phyloP scores from a whole-genome alignment of 805 yeast species.

The Candida mattraensis region DNA sequence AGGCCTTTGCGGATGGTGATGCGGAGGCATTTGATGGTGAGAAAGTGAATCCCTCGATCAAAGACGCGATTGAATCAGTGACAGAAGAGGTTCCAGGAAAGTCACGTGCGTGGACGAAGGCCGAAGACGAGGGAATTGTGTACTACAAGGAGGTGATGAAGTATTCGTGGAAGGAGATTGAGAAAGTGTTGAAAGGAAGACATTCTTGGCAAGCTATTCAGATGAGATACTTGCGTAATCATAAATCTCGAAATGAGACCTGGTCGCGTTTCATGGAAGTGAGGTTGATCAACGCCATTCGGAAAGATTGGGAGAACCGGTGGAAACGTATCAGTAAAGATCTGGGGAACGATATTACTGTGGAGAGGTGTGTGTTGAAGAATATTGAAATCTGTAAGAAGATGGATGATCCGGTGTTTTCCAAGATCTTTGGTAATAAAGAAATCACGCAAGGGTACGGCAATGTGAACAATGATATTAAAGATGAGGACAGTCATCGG shows the following conservation, averaged over 20 bases:
- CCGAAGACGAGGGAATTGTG: slow-evolving; percentile 38
- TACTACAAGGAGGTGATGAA: slow-evolving; percentile 38
- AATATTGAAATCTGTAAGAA: slow-evolving; percentile 33
- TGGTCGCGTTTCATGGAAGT: slow-evolving; percentile 38
- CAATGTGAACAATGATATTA: slow-evolving; percentile 29
- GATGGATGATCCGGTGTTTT: slow-evolving; percentile 28
- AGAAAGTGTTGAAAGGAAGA: slow-evolving; percentile 29
- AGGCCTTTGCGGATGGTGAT: slow-evolving; percentile 5
- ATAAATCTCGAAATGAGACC: slow-evolving; percentile 35
- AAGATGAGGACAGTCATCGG: slow-evolving; percentile 33
- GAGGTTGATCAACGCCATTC: slow-evolving; percentile 31
- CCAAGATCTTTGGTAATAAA: slow-evolving; percentile 29
- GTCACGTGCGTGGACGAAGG: slow-evolving; percentile 34
- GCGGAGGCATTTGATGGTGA: not conserved
- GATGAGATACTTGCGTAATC: slow-evolving; percentile 44
- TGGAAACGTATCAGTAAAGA: slow-evolving; percentile 39
- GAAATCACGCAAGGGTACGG: slow-evolving; percentile 28
- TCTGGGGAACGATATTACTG: slow-evolving; percentile 30
- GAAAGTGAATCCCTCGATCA: slow-evolving; percentile 1
- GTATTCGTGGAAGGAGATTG: slow-evolving; percentile 41
- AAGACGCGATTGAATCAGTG: slow-evolving; percentile 6
- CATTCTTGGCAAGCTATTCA: slow-evolving; percentile 49
- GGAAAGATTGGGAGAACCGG: slow-evolving; percentile 41
- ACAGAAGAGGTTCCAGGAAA: slow-evolving; percentile 8
- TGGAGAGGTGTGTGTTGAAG: slow-evolving; percentile 33